phyloP scores from a whole-genome alignment of 352 stramenopile species.

The Globisporangium solare region DNA sequence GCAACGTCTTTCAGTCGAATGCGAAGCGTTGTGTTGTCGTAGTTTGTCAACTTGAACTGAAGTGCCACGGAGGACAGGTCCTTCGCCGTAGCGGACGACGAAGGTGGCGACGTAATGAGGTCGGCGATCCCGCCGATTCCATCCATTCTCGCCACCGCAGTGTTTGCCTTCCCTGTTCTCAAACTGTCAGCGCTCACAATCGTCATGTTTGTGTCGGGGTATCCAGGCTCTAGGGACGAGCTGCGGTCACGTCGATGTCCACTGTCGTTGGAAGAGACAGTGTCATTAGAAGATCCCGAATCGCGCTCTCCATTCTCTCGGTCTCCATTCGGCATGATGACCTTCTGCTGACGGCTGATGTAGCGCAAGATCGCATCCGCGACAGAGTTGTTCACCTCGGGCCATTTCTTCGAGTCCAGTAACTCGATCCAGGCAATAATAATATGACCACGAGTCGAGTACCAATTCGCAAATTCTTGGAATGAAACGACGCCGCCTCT shows the following conservation, averaged over 20 bases:
- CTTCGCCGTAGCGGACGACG: slow-evolving; percentile 34
- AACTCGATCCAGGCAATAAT: slow-evolving; percentile 88
- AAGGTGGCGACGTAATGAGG: slow-evolving; percentile 50
- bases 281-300: slow-evolving; percentile 60
- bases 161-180: slow-evolving; percentile 27
- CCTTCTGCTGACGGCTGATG: slow-evolving; percentile 64
- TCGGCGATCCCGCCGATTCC: slow-evolving; percentile 52
- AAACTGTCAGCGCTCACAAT: slow-evolving; percentile 37
- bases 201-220: slow-evolving; percentile 30
- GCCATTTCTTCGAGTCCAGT: slow-evolving; percentile 82
- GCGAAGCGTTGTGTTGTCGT: slow-evolving; percentile 71
- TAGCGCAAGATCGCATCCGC: slow-evolving; percentile 74
- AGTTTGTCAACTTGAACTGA: slow-evolving; percentile 86
- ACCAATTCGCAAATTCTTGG: slow-evolving; percentile 85
- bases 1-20: slow-evolving; percentile 84
- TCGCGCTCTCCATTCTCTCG: slow-evolving; percentile 27
- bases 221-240: slow-evolving; percentile 39
- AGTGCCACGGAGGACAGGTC: slow-evolving; percentile 71
- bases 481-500: slow-evolving; percentile 75
- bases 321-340: slow-evolving; percentile 22
- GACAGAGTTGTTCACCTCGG: slow-evolving; percentile 50
- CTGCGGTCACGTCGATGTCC: slow-evolving; percentile 25
- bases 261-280: slow-evolving; percentile 64
- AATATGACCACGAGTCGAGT: slow-evolving; percentile 71
- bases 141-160: slow-evolving; percentile 44